Conservation (phyloP, 2,329 filamentous ascomycete species). For the Talaromyces pinophilus region DNA sequence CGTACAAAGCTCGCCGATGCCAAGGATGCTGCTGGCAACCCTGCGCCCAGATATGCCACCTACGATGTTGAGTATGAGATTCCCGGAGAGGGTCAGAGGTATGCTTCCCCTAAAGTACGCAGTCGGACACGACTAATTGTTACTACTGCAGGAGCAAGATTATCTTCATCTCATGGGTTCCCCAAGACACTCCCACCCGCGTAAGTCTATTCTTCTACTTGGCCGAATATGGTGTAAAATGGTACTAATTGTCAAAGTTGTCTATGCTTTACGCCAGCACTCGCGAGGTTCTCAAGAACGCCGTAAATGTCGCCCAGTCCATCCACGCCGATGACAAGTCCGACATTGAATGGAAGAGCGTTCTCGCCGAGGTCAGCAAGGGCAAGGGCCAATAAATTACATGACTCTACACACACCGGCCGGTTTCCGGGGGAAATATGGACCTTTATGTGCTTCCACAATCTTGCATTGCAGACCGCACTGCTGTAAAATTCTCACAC, state of each 20-base stretch:
- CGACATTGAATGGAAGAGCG: constrained; percentile 46
- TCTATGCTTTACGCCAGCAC: constrained; percentile 56
- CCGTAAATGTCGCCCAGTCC: constrained; percentile 53
- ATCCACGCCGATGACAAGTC: constrained; percentile 46
- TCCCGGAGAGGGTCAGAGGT: constrained; percentile 52
- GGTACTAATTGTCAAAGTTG: constrained; percentile 33
- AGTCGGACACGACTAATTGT: constrained; percentile 6
- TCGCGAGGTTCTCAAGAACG: constrained; percentile 51
- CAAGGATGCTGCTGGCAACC: constrained; percentile 46
- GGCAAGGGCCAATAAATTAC: constrained; percentile 44
- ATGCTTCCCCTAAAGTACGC: constrained; percentile 24
- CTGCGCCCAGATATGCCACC: constrained; percentile 52
- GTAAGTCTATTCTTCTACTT: constrained; percentile 36
- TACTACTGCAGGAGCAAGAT: constrained; percentile 50
- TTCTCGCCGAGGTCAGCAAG: constrained; percentile 44
- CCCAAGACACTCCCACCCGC: constrained; percentile 41
- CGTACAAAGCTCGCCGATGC: constrained; percentile 47
- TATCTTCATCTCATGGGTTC: constrained; percentile 54
- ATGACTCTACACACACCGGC: constrained; percentile 5
- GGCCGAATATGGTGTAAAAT: background rate
- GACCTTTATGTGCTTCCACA: constrained; percentile 10
- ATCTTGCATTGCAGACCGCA: constrained; percentile 13
- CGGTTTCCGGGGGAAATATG: constrained; percentile 2
- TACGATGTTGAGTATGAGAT: constrained; percentile 55
- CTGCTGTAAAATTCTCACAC: constrained; percentile 15